Percentiles rank a stretch among this genome's conserved stretches.
phyloP scores from a whole-genome alignment of 108 stramenopile genomes.

The Pinguiococcus pyrenoidosus region DNA sequence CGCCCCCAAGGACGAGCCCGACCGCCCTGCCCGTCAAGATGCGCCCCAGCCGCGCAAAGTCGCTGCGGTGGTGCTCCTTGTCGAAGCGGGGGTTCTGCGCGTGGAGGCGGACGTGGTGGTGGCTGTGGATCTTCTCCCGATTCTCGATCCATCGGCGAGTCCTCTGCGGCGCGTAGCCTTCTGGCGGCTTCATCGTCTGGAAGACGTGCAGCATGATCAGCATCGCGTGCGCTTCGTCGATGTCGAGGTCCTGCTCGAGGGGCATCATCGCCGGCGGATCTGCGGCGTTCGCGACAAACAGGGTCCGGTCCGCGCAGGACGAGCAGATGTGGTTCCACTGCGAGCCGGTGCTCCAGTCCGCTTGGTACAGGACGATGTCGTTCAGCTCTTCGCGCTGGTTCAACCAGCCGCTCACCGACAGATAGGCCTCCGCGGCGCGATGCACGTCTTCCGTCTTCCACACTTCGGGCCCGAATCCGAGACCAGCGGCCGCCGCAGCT shows the following conservation, averaged over 20 bases:
- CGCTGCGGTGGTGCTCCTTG: not conserved
- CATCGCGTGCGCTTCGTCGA: conserved; percentile 3
- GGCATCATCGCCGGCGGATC: conserved; percentile 7
- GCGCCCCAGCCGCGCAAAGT: conserved; percentile 10
- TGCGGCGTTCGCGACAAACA: conserved; percentile 14
- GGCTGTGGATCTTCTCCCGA: conserved; percentile 2
- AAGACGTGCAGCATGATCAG: conserved; percentile 3
- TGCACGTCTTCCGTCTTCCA: no score
- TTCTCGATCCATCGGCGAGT: conserved; percentile 15
- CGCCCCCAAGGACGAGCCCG: conserved; percentile 23
- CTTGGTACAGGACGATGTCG: conserved; percentile 18
- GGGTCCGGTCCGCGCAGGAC: not conserved
- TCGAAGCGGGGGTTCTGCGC: not conserved
- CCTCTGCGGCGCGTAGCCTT: not conserved
- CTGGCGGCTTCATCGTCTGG: not conserved
- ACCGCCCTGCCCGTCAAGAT: conserved; percentile 15
- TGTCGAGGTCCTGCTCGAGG: conserved; percentile 4
- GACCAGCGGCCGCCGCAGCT: no score
- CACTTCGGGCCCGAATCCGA: no score
- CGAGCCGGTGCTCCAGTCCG: conserved; percentile 8
- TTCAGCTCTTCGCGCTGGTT: conserved; percentile 5
- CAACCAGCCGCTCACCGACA: conserved; percentile 5
- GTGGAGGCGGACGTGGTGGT: conserved; percentile 11
- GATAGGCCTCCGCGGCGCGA: no score
- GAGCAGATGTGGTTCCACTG: conserved; percentile 12